phyloP scores from a whole-genome alignment of 352 stramenopile genomes.

The Pythium insidiosum region DNA sequence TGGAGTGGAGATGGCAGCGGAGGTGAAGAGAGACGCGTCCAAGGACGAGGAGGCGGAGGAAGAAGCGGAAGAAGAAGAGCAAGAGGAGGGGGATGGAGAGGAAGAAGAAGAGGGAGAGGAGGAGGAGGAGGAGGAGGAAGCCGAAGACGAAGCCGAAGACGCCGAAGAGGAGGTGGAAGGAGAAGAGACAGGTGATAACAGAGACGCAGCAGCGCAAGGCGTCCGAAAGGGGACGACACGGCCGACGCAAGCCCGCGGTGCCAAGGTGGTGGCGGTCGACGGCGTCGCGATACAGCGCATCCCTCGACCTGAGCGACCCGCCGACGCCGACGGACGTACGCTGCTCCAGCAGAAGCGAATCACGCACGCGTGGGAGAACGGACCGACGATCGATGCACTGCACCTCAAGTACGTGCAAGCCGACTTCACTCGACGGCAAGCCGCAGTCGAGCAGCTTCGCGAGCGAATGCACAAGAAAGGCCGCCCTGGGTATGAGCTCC shows the following conservation, averaged over 20 bases:
- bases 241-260: slow-evolving; percentile 1
- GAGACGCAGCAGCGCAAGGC: slow-evolving; percentile 17
- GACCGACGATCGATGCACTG: slow-evolving; percentile 53
- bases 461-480: slow-evolving; percentile 52
- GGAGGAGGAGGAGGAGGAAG: slow-evolving; percentile 12
- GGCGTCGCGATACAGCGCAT: slow-evolving; percentile 10
- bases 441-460: slow-evolving; percentile 45
- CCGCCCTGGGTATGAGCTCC: slow-evolving; percentile 50
- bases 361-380: slow-evolving; percentile 48
- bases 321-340: slow-evolving; percentile 16
- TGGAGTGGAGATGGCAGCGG: no score
- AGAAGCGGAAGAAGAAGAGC: slow-evolving; percentile 10
- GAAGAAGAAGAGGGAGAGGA: slow-evolving; percentile 18
- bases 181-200: slow-evolving; percentile 7
- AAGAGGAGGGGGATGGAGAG: slow-evolving; percentile 13
- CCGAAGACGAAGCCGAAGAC: slow-evolving; percentile 7
- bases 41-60: slow-evolving; percentile 15
- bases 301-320: slow-evolving; percentile 10
- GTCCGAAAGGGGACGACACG: slow-evolving; percentile 1
- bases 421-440: slow-evolving; percentile 50
- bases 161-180: slow-evolving; percentile 1
- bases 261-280: slow-evolving; percentile 19
- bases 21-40: no score
- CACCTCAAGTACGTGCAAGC: slow-evolving; percentile 62
- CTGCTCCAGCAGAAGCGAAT: slow-evolving; percentile 56